A percentile compares a stretch with the other conserved stretches of the same genome.
Conservation (phyloP, 495 filamentous ascomycete genomes). For the Xylaria grammica region DNA sequence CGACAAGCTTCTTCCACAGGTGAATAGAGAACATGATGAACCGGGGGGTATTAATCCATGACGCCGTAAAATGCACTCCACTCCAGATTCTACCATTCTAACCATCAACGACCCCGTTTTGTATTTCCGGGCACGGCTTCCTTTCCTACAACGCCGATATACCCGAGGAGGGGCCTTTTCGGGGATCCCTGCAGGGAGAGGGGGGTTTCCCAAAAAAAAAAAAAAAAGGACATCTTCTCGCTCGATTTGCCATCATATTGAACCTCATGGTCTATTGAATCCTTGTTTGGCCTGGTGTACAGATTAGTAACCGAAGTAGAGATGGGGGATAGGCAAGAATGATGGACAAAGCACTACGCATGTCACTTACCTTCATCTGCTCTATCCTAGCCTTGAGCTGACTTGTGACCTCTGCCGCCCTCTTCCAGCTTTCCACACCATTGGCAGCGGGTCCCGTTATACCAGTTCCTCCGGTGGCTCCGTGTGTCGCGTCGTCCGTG, state of each 20-base stretch:
- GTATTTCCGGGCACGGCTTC: not conserved
- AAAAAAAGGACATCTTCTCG: too few relatives aligned
- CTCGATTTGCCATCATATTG: not conserved
- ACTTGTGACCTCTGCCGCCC: constrained; percentile 98
- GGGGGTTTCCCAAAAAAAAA: too few relatives aligned
- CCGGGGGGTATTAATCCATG: constrained; percentile 14
- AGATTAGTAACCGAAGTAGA: constrained; percentile 10
- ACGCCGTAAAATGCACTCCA: constrained; percentile 10
- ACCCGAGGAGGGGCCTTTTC: too few relatives aligned
- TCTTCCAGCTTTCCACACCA: constrained; percentile 89
- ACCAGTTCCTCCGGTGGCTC: constrained; percentile 40
- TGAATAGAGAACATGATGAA: constrained; percentile 7
- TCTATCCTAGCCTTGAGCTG: constrained; percentile 97
- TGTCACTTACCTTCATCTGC: constrained; percentile 61
- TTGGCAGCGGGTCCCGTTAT: constrained; percentile 54
- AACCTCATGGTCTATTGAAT: constrained; percentile 36
- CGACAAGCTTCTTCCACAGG: too few relatives aligned
- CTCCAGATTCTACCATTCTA: not conserved
- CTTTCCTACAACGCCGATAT: not conserved
- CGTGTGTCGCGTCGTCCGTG: constrained; percentile 31
- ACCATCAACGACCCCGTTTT: constrained; percentile 2
- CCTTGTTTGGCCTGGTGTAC: constrained; percentile 41
- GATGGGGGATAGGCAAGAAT: not conserved
- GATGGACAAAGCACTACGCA: not conserved
- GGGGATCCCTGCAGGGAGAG: too few relatives aligned